Conservation (phyloP, 2,329 filamentous ascomycete genomes). For the Claviceps fusiformis region DNA sequence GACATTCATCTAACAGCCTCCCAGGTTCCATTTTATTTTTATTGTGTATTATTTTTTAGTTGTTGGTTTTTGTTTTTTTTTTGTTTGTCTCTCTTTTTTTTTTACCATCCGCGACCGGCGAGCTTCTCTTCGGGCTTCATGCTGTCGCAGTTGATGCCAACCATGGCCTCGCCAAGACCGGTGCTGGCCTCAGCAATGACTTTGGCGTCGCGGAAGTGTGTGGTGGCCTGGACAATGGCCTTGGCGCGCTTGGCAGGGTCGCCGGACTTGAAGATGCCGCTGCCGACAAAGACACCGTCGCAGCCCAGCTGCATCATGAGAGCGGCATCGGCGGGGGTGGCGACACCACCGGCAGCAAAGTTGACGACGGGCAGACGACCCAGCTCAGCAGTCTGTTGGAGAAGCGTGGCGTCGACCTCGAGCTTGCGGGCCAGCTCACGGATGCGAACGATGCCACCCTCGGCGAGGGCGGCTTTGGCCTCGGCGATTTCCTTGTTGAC, state of each 20-base stretch:
- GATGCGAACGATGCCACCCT: constrained; percentile 37
- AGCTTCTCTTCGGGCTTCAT: constrained; percentile 73
- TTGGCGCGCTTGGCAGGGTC: constrained; percentile 80
- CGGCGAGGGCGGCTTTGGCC: constrained; percentile 59
- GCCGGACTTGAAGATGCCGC: constrained; percentile 93
- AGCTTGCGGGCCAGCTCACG: constrained; percentile 71
- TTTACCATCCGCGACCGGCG: constrained; percentile 72
- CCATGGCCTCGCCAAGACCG: constrained; percentile 94
- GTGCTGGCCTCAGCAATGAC: constrained; percentile 77
- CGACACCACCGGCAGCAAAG: constrained; percentile 97
- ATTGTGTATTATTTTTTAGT: not conserved
- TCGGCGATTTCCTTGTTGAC: constrained; percentile 70
- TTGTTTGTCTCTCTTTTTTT: constrained; percentile 4
- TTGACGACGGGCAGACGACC: constrained; percentile 90
- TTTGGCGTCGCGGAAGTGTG: constrained; percentile 76
- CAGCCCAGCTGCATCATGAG: constrained; percentile 98
- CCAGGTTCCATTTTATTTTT: not conserved
- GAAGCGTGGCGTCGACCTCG: constrained; percentile 60
- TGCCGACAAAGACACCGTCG: constrained; percentile 94
- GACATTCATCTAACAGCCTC: not conserved
- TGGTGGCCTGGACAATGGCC: constrained; percentile 89
- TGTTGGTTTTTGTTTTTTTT: not conserved
- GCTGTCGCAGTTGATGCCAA: constrained; percentile 74
- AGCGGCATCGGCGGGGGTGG: constrained; percentile 93
- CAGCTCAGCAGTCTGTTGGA: constrained; percentile 76